Base-by-base conservation (phyloP, 1,139 yeast genomes). In the Yamadazyma oceani region DNA sequence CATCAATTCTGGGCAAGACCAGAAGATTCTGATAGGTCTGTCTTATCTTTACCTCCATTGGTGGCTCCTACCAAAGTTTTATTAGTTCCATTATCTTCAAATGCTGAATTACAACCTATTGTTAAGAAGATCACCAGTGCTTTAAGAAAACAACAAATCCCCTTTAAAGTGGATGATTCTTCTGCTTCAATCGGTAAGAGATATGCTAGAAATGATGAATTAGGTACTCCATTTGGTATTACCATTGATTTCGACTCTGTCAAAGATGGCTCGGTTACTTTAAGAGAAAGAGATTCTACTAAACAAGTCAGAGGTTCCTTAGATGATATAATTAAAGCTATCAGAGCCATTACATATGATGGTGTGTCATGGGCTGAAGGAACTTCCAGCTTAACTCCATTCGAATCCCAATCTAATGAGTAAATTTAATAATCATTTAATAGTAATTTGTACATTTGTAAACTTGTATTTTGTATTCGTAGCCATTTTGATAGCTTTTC, bases 141-240 rank as follows among this genome's bases (percentile, higher is more conserved):
- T 45, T 78, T 94, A 60, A 86, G 95, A 66, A 72, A 74, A 52
- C 82, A 81, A 49, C 94, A 89, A 61, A 81, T 94, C 54, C 94
- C 97, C 49, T 88, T 90, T 75, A 92, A 90, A 76, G 84, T 90
- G 42, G 99, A 94, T 63, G 98, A 94, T 63, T 89, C 97, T 13
- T 85, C 95, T 56, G 97, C 96, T 25, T 88, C 97, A 22, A 92
- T 94, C 55, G 99, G 99, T 71, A 88, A 90, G 75, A 85, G 99
- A 72, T 94, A 94, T 58, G 90, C 98, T 45, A 87, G 99, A 74
- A 94, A 94, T 64, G 99, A 94, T 66, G 99, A 94, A 71, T 80
- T 94, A 63, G 99, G 99, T 66, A 94, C 98, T 42, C 98, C 99
- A 53, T 94, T 92, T 59, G 99, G 99, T 66, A 80, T 94, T 64